Conservation (phyloP, 2,329 filamentous ascomycete genomes). For the Teratosphaeriaceae sp. region DNA sequence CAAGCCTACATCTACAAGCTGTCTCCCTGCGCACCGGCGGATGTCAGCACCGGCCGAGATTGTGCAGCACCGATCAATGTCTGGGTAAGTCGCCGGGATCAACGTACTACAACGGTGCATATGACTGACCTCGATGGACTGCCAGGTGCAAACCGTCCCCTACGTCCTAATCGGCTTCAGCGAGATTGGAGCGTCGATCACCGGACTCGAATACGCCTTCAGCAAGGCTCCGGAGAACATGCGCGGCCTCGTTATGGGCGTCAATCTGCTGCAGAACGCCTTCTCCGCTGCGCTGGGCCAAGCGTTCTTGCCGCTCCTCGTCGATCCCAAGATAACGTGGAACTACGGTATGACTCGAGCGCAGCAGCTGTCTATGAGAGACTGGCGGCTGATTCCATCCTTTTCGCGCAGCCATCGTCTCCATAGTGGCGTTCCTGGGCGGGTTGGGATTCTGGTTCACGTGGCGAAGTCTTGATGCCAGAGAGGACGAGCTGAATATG, state of each 20-base stretch:
- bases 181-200: conserved; percentile 41
- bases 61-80: conserved; percentile 36
- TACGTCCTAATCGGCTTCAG: conserved; percentile 38
- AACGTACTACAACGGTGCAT: no score
- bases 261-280: conserved; percentile 55
- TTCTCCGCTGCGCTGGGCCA: conserved; percentile 55
- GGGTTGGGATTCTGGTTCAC: conserved; percentile 37
- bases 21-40: conserved; percentile 13
- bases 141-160: conserved; percentile 37
- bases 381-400: no score
- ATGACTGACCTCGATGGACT: no score
- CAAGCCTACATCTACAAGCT: conserved; percentile 51
- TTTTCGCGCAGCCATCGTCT: conserved; percentile 44
- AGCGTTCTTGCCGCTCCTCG: conserved; percentile 52
- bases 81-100: no score
- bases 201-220: conserved; percentile 40
- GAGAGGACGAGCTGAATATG: conserved; percentile 66
- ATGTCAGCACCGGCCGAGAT: conserved; percentile 19
- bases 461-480: conserved; percentile 57
- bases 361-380: no score
- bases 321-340: conserved; percentile 60
- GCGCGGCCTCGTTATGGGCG: conserved; percentile 38
- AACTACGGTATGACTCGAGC: no score
- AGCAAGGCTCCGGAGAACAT: conserved; percentile 39
- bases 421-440: conserved; percentile 56